Evolutionary conservation across 2,329 filamentous ascomycete species (phyloP), one percentile per base, ranked within the genome.

Genomic region (Drechslerella dactyloides): DNA sequence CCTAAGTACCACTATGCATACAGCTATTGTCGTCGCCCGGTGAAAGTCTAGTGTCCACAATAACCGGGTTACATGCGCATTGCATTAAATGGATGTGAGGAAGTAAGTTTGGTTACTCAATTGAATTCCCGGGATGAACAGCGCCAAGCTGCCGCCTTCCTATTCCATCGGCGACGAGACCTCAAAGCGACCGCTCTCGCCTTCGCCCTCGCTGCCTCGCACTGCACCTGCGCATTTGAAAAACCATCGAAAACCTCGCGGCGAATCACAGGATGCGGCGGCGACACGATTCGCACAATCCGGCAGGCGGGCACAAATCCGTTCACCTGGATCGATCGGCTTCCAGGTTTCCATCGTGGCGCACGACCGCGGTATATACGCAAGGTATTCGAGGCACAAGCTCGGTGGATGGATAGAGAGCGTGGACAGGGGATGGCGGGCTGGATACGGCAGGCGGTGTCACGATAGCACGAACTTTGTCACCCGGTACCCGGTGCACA

Each of bases 201-300:
- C 37, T 3, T 2, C n/a, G 13, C 11, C 13, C 37, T 42, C 13
- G 37, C 37, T 42, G 13, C 37, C 37, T 42, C 13, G 11, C 13
- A 4, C 13, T 15, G 5, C 13, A 15, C 37, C 11, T 42, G 37
- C 37, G 13, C 37, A 6, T 15, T 42, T 17, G n/a, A n/a, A n/a
- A n/a, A n/a, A n/a, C n/a, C n/a, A n/a, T n/a, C n/a, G n/a, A n/a
- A n/a, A n/a, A n/a, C n/a, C n/a, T n/a, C n/a, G n/a, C 27, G 48
- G 53, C 66, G 59, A 70, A 70, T 70, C 59, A 70, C 10, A 60
- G 1, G 1, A 23, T 59, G 64, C 66, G 66, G 56, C 58, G 59
- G 42, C 48, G 48, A 3, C 40, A 58, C 46, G 40, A 50, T 35
- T 21, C 7, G 10, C 37, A 51, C 66, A 48, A 64, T 70, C 55